Percentiles rank a stretch among this genome's conserved stretches.
Evolutionary conservation across 208 protist species (phyloP).

Genomic region (Trypanosoma boissoni): DNA sequence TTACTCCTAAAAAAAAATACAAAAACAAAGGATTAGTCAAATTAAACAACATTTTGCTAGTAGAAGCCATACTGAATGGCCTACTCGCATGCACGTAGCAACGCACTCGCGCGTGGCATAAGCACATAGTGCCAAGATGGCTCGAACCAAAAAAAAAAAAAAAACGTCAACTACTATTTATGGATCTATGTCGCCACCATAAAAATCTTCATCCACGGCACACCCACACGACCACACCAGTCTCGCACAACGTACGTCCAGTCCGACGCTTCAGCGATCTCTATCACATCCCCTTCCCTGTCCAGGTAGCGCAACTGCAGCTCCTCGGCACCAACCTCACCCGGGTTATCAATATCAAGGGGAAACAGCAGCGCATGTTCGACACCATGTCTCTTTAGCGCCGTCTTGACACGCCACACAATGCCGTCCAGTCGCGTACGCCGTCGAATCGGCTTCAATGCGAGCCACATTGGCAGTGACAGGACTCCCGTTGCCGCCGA

Average conservation of each 20-base stretch:
- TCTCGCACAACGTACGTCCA: constrained; percentile 34
- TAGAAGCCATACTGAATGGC: neutral
- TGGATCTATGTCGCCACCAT: constrained; percentile 37
- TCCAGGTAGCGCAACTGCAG: constrained; percentile 21
- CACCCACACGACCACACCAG: constrained; percentile 17
- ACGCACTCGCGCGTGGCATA: too few species aligned
- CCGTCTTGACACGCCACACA: constrained; percentile 55
- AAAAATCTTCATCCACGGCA: constrained; percentile 50
- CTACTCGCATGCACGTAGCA: neutral
- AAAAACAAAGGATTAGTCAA: neutral
- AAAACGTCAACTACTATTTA: too few species aligned
- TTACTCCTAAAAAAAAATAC: constrained; percentile 8
- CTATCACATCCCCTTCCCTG: constrained; percentile 27
- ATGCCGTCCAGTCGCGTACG: constrained; percentile 60
- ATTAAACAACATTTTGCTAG: neutral
- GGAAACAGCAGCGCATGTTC: constrained; percentile 24
- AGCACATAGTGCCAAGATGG: too few species aligned
- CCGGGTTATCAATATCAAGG: constrained; percentile 22
- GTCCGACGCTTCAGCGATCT: constrained; percentile 33
- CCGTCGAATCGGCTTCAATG: constrained; percentile 43
- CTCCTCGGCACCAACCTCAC: constrained; percentile 17
- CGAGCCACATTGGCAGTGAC: constrained; percentile 34
- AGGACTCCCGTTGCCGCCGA: neutral
- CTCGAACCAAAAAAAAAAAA: too few species aligned
- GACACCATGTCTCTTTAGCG: constrained; percentile 29